Conservation (phyloP, 1,284 basidiomycete species). For the Trichosporon faecale region DNA sequence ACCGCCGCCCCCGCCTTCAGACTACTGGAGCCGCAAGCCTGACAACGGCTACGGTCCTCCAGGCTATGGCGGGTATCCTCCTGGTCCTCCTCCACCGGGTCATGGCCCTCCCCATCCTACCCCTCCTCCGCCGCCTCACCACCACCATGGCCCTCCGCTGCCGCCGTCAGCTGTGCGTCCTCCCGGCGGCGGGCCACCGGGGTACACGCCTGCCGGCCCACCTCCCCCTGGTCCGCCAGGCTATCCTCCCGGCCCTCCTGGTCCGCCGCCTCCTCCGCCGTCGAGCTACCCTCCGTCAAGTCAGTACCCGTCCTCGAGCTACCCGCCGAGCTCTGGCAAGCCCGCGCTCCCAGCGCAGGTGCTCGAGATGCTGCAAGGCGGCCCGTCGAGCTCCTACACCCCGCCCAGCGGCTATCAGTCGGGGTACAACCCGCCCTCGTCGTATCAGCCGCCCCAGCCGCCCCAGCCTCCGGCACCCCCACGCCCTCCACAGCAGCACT, state of each 20-base stretch:
- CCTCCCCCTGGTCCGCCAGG: neutral
- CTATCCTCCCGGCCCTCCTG: constrained; percentile 9
- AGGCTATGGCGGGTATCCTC: neutral
- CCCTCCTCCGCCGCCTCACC: neutral
- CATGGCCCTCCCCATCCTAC: constrained; percentile 1
- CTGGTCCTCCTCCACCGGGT: neutral
- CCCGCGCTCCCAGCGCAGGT: constrained; percentile 60
- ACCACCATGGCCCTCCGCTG: neutral
- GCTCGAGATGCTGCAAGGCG: constrained; percentile 60
- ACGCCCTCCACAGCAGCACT: constrained; percentile 7
- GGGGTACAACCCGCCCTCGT: constrained; percentile 8
- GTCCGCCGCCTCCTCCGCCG: constrained; percentile 11
- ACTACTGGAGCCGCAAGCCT: neutral
- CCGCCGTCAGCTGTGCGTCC: neutral
- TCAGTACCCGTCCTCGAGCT: constrained; percentile 11
- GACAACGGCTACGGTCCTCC: neutral
- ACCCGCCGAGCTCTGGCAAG: constrained; percentile 41
- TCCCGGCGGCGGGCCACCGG: neutral
- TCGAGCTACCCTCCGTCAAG: constrained; percentile 20
- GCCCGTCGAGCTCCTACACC: constrained; percentile 6
- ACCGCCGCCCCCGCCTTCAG: neutral
- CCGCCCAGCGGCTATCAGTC: constrained; percentile 8
- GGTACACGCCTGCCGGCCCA: neutral
- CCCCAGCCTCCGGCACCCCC: neutral
- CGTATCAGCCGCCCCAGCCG: neutral